phyloP scores from a whole-genome alignment of 2,329 filamentous ascomycete species.

The Celoporthe dispersa region DNA sequence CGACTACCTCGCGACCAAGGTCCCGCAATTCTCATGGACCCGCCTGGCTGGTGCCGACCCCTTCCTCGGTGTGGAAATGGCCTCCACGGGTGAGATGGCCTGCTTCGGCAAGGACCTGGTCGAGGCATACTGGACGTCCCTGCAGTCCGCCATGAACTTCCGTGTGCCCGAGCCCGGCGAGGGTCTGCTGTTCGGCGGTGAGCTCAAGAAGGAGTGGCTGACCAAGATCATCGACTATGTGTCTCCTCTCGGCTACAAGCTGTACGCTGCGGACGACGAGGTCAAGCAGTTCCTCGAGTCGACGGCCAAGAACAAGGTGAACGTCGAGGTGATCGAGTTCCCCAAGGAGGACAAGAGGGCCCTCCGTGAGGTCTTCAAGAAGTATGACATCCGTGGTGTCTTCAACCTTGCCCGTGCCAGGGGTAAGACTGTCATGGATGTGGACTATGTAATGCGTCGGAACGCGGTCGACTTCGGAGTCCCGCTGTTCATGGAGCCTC shows the following conservation, averaged over 20 bases:
- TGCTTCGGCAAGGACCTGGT: slow-evolving; percentile 96
- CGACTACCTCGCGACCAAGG: slow-evolving; percentile 94
- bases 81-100: slow-evolving; percentile 95
- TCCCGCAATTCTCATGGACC: slow-evolving; percentile 98
- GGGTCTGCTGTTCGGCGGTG: slow-evolving; percentile 92
- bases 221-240: slow-evolving; percentile 84
- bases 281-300: slow-evolving; percentile 86
- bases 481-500: slow-evolving; percentile 97
- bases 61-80: slow-evolving; percentile 98
- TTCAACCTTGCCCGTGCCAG: slow-evolving; percentile 91
- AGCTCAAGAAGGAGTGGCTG: slow-evolving; percentile 72
- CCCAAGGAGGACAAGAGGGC: slow-evolving; percentile 95
- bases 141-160: slow-evolving; percentile 99
- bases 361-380: slow-evolving; percentile 92
- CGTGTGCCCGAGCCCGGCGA: slow-evolving; percentile 91
- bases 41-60: slow-evolving; percentile 95
- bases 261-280: slow-evolving; percentile 80
- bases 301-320: slow-evolving; percentile 66
- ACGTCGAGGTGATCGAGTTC: slow-evolving; percentile 92
- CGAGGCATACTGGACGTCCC: slow-evolving; percentile 95
- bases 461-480: slow-evolving; percentile 99
- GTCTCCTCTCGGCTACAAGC: slow-evolving; percentile 88
- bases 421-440: slow-evolving; percentile 83
- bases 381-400: slow-evolving; percentile 92
- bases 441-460: slow-evolving; percentile 97